These are phyloP conservation scores for Plantago ovata DNA, from an alignment of 257 asterid species.

Conservation along the genomic window DNA sequence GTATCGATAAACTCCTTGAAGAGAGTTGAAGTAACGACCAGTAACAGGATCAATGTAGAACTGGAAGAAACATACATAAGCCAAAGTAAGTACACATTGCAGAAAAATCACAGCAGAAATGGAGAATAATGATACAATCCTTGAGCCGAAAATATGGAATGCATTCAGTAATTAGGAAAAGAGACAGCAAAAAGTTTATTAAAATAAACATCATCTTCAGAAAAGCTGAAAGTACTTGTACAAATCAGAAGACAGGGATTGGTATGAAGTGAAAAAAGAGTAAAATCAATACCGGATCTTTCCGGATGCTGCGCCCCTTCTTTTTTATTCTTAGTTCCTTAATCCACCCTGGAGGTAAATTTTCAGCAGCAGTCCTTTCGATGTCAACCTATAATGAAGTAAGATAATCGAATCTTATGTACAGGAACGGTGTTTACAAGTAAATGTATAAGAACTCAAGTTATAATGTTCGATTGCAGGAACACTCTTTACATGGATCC, in stretches of 20 bases:
- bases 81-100: slow-evolving; percentile 11
- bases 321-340: slow-evolving; percentile 44
- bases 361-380: slow-evolving; percentile 29
- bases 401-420: no score
- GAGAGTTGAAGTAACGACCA: slow-evolving; percentile 54
- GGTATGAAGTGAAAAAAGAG: slow-evolving; percentile 11
- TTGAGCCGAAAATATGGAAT: no score
- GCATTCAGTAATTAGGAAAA: neutral
- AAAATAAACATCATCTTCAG: neutral
- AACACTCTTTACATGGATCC: neutral
- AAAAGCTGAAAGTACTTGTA: neutral
- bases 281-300: slow-evolving; percentile 43
- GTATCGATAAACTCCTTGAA: slow-evolving; percentile 51
- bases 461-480: neutral
- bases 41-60: slow-evolving; percentile 51
- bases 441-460: neutral
- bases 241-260: slow-evolving; percentile 4
- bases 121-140: no score
- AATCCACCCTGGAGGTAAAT: slow-evolving; percentile 59
- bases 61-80: slow-evolving; percentile 35
- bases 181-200: neutral
- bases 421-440: neutral
- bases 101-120: slow-evolving; percentile 1
- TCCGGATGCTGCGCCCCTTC: slow-evolving; percentile 45
- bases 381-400: slow-evolving; percentile 14